phyloP scores from a whole-genome alignment of 208 protist species.

The Leishmania gerbilli region DNA sequence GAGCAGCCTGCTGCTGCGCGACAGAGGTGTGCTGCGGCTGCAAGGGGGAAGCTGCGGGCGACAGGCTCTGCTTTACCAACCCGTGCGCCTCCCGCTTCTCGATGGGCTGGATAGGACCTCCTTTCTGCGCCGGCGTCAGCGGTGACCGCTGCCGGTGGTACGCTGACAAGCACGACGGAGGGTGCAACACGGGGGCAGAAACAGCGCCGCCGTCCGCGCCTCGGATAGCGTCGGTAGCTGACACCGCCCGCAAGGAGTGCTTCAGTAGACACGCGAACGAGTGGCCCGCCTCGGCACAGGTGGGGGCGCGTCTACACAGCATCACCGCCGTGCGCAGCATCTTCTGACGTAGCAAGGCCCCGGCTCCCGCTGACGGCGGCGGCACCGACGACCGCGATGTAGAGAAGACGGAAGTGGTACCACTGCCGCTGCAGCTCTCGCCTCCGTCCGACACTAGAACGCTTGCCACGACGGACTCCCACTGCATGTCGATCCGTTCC shows the following conservation, averaged over 20 bases:
- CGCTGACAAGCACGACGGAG: neutral
- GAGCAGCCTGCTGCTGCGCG: slow-evolving; percentile 12
- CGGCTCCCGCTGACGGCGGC: neutral
- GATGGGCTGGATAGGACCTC: neutral
- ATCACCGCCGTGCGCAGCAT: slow-evolving; percentile 31
- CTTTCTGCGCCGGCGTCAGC: neutral
- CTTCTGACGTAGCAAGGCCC: slow-evolving; percentile 12
- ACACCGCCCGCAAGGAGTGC: slow-evolving; percentile 25
- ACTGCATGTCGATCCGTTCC: slow-evolving; percentile 25
- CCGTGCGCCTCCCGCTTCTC: slow-evolving; percentile 1
- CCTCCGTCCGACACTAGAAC: slow-evolving; percentile 5
- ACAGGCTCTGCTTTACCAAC: slow-evolving; percentile 6
- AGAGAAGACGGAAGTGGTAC: neutral
- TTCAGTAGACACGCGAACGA: slow-evolving; percentile 34
- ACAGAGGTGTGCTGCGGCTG: slow-evolving; percentile 2
- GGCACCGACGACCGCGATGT: neutral
- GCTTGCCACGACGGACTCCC: slow-evolving; percentile 29
- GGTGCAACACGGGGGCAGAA: neutral
- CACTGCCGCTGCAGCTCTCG: slow-evolving; percentile 5
- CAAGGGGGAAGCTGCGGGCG: neutral
- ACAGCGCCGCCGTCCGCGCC: neutral
- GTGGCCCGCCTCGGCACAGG: slow-evolving; percentile 23
- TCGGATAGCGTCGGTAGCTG: slow-evolving; percentile 26
- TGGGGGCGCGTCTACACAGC: slow-evolving; percentile 19
- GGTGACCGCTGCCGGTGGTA: neutral